Evolutionary conservation across 2,329 filamentous ascomycete genomes (phyloP).

Genomic region (Aspergillus sp.): DNA sequence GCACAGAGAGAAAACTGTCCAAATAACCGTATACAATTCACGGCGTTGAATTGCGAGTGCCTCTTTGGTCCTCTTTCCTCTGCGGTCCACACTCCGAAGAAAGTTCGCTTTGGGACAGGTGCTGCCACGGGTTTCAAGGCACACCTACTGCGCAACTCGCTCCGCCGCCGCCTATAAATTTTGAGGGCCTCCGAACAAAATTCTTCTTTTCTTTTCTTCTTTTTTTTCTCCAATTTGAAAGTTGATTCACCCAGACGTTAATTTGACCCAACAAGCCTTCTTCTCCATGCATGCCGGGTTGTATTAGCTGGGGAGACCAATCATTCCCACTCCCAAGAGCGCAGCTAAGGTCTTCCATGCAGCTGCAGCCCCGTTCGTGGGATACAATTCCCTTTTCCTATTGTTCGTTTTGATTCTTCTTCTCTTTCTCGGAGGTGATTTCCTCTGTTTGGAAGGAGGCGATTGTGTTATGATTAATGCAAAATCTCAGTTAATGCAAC

Average conservation of each 20-base stretch:
- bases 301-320: slow-evolving; percentile 49
- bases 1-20: neutral
- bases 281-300: slow-evolving; percentile 51
- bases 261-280: slow-evolving; percentile 52
- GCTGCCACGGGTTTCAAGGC: slow-evolving; percentile 15
- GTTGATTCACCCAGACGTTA: slow-evolving; percentile 49
- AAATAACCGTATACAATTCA: slow-evolving; percentile 3
- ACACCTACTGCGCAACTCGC: slow-evolving; percentile 17
- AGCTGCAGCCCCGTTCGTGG: slow-evolving; percentile 44
- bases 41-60: slow-evolving; percentile 6
- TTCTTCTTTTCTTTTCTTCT: slow-evolving; percentile 15
- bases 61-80: slow-evolving; percentile 1
- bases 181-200: slow-evolving; percentile 9
- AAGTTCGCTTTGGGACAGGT: slow-evolving; percentile 18
- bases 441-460: neutral
- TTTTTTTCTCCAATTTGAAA: slow-evolving; percentile 44
- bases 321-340: slow-evolving; percentile 45
- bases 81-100: slow-evolving; percentile 15
- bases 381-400: slow-evolving; percentile 30
- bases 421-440: neutral
- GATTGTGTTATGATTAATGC: slow-evolving; percentile 8
- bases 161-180: slow-evolving; percentile 9
- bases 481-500: slow-evolving; percentile 14
- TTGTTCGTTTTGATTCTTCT: slow-evolving; percentile 1
- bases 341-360: slow-evolving; percentile 41